Evolutionary conservation across 805 yeast species (phyloP).

Genomic region (Komagataella pseudopastoris): DNA sequence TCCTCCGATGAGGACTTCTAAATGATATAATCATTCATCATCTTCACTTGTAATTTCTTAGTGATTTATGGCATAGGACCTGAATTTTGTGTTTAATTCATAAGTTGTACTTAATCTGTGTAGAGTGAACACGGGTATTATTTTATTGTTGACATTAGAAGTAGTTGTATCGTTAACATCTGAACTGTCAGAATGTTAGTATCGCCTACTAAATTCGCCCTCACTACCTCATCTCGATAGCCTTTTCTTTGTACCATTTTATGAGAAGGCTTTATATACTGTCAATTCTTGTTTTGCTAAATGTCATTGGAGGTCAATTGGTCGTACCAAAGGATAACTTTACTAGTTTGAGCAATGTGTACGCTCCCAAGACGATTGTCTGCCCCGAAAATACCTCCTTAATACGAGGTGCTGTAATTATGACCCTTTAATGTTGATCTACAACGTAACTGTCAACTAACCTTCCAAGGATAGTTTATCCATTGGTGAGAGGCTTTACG

Average conservation of each 20-base stretch:
- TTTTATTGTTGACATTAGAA: slow-evolving; percentile 1
- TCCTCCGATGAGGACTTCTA: slow-evolving; percentile 89
- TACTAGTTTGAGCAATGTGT: neutral
- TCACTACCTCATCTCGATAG: neutral
- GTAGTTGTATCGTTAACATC: slow-evolving; percentile 13
- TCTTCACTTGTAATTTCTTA: neutral
- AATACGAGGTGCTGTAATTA: neutral
- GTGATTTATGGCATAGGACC: neutral
- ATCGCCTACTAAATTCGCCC: neutral
- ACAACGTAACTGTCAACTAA: neutral
- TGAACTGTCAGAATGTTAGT: neutral
- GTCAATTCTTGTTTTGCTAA: neutral
- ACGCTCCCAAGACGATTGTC: neutral
- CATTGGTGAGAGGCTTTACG: neutral
- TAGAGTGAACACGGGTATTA: neutral
- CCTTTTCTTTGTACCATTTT: neutral
- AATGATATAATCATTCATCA: slow-evolving; percentile 9
- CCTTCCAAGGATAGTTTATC: neutral
- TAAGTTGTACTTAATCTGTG: neutral
- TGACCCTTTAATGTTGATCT: neutral
- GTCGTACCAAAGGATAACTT: neutral
- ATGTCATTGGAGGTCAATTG: neutral
- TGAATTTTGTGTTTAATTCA: neutral
- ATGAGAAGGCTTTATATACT: neutral
- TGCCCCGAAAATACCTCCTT: neutral